Base-by-base conservation (phyloP, 2,329 filamentous ascomycete genomes). In the Arthrinium puccinioides region DNA sequence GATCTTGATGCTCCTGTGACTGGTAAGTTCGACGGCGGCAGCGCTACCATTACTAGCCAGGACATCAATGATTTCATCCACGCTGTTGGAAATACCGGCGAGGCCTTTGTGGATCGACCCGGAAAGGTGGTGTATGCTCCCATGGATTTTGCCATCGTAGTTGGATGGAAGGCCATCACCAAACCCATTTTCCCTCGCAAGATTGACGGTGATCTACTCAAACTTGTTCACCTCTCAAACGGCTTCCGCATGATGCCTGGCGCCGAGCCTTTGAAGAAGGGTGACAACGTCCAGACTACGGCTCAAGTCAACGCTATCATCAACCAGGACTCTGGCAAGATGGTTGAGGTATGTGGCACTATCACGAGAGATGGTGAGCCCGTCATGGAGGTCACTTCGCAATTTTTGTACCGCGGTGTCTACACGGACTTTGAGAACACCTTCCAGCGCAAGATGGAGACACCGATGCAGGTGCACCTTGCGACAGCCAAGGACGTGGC, bases 21-120 rank as follows among this genome's bases (percentile, higher is more conserved):
- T 6, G 84, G 86, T 56, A 82, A 80, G 49, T 98, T 98, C 56
- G 87, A 92, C 48, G 92, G 92, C 56, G 92, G 92, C 47, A 81
- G 82, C 49, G 78, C 87, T 5, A 87, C 77, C 19, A 89, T 98
- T 49, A 95, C 87, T 5, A 81, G 83, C 42, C 86, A 96, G 59
- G 89, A 84, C 44, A 96, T 98, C 66, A 94, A 94, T 44, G 89
- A 98, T 66, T 98, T 98, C 51, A 88, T 97, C n/a, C 89, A 98
- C 57, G 90, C 92, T 31, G 92, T 98, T 48, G 92, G 94, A 47
- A 98, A 98, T 66, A 95, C 86, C 11, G 90, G 90, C 25, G 92
- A 98, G 61, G 89, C 92, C 7, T 98, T 98, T 50, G 90, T 98
- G 37, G 90, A 97, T 54, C 79, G 90, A 32, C 90, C 89, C 30